phyloP scores from a whole-genome alignment of 75 land plant species.

The Pinus taeda region DNA sequence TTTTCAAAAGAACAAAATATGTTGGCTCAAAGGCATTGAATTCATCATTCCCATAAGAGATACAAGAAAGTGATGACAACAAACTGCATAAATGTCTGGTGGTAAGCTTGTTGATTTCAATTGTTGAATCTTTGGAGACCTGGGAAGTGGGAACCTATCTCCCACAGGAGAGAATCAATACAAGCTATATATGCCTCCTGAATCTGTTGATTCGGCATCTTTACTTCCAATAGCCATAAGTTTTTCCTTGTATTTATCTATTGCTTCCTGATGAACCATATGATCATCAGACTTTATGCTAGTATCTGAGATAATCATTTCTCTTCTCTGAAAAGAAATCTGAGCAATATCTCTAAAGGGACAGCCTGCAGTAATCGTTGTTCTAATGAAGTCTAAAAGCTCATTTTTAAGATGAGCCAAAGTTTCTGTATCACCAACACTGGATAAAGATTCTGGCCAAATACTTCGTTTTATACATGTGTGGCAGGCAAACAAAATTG shows the following conservation, averaged over 20 bases:
- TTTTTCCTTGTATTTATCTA: not conserved
- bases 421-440: not conserved
- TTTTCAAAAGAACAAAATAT: slow-evolving; percentile 29
- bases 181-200: slow-evolving; percentile 9
- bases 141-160: not conserved
- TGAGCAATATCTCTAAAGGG: slow-evolving; percentile 10
- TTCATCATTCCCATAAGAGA: slow-evolving; percentile 3
- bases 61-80: not conserved
- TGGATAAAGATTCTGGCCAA: too few species aligned
- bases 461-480: not conserved
- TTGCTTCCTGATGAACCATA: not conserved
- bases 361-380: slow-evolving; percentile 31
- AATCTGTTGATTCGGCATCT: slow-evolving; percentile 8
- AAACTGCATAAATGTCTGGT: not conserved
- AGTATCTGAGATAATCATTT: not conserved
- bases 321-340: slow-evolving; percentile 6
- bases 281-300: too few species aligned
- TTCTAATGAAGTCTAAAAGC: slow-evolving; percentile 12
- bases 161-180: slow-evolving; percentile 9
- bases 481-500: slow-evolving; percentile 55
- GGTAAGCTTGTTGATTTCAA: slow-evolving; percentile 1
- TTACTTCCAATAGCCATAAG: too few species aligned
- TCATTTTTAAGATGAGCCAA: not conserved
- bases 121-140: not conserved
- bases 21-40: not conserved